These are phyloP conservation scores for Fusarium udum DNA, from an alignment of 2,329 filamentous ascomycete genomes.

Conservation along the genomic window DNA sequence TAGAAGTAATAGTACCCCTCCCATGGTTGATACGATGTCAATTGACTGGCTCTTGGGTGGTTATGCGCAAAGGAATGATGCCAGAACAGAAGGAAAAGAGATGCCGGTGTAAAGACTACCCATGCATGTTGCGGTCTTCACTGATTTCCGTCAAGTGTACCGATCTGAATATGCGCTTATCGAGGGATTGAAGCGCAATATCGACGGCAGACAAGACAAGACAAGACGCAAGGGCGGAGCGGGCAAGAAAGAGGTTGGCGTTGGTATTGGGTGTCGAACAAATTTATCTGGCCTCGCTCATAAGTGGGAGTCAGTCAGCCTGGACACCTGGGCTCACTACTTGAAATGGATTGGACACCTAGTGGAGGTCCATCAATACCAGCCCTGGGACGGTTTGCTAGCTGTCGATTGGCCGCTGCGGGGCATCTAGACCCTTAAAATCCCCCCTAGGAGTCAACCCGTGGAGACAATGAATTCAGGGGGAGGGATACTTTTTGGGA, in stretches of 20 bases:
- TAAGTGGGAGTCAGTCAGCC: background rate
- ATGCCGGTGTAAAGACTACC: slow-evolving; percentile 25
- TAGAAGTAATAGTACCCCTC: slow-evolving; percentile 52
- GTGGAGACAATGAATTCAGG: slow-evolving; percentile 22
- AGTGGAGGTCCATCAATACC: background rate
- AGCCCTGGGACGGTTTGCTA: slow-evolving; percentile 38
- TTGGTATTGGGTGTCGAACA: slow-evolving; percentile 25
- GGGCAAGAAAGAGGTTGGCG: slow-evolving; percentile 13
- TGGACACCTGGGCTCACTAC: background rate
- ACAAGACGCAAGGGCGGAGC: slow-evolving; percentile 20
- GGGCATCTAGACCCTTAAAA: slow-evolving; percentile 34
- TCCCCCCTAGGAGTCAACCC: slow-evolving; percentile 4
- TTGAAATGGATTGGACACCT: slow-evolving; percentile 23
- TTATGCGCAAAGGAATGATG: slow-evolving; percentile 22
- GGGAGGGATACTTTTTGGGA: background rate
- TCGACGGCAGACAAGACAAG: background rate
- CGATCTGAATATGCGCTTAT: slow-evolving; percentile 5
- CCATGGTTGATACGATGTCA: slow-evolving; percentile 47
- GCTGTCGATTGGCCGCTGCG: slow-evolving; percentile 39
- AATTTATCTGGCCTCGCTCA: slow-evolving; percentile 37
- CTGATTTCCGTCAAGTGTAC: background rate
- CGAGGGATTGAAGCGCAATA: slow-evolving; percentile 4
- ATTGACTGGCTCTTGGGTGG: slow-evolving; percentile 12
- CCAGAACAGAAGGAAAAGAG: slow-evolving; percentile 7
- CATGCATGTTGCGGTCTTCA: slow-evolving; percentile 36